Conservation (phyloP, 1,139 yeast species). For the Magnusiomyces tetraspermus region DNA sequence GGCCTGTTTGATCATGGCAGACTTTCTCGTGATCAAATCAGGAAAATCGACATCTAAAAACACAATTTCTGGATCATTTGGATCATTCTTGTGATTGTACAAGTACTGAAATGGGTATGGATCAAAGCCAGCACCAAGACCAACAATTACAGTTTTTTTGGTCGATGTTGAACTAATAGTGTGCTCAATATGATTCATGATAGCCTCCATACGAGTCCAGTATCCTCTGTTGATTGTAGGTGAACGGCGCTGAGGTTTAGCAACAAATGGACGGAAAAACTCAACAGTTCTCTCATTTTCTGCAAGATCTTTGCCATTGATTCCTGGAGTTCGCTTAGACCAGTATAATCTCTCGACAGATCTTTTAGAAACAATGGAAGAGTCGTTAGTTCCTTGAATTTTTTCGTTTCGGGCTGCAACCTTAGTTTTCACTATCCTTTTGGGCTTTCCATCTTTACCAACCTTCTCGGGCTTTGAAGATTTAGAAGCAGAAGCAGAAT, state of each 20-base stretch:
- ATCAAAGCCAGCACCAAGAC: slow-evolving; percentile 69
- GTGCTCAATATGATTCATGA: slow-evolving; percentile 43
- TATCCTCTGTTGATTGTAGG: slow-evolving; percentile 80
- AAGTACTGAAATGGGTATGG: slow-evolving; percentile 58
- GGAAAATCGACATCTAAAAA: slow-evolving; percentile 74
- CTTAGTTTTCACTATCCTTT: slow-evolving; percentile 1
- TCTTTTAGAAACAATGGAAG: slow-evolving; percentile 73
- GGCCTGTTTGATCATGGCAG: slow-evolving; percentile 42
- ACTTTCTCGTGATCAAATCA: slow-evolving; percentile 49
- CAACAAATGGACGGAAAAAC: slow-evolving; percentile 61
- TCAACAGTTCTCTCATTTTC: slow-evolving; percentile 27
- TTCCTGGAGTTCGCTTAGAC: slow-evolving; percentile 35
- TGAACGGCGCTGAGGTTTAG: slow-evolving; percentile 57
- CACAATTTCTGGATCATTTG: slow-evolving; percentile 29
- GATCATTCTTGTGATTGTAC: slow-evolving; percentile 28
- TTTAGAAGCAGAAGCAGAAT: background rate
- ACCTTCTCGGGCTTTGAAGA: background rate
- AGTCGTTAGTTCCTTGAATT: slow-evolving; percentile 76
- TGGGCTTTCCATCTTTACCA: background rate
- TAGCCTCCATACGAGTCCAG: slow-evolving; percentile 72
- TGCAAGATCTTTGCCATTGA: slow-evolving; percentile 18
- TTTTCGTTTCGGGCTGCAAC: slow-evolving; percentile 24
- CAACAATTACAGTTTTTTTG: slow-evolving; percentile 39
- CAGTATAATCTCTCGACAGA: slow-evolving; percentile 65
- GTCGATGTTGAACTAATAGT: slow-evolving; percentile 15